Conservation (phyloP, 1,139 yeast genomes). For the Yamadazyma trypodendri region DNA sequence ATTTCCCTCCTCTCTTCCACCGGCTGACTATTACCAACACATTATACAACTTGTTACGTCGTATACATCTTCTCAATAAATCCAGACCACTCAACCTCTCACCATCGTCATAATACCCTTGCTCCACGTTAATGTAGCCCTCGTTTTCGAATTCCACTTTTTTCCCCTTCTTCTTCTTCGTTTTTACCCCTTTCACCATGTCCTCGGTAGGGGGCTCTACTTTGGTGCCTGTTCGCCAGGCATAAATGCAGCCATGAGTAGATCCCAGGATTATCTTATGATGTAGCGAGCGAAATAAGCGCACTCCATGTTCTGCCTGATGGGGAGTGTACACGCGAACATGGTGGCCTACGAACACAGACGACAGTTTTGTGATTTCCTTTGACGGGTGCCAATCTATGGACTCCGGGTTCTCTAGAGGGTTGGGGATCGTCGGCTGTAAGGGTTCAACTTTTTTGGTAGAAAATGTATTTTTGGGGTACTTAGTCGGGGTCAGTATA, state of each 20-base stretch:
- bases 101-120: constrained; percentile 62
- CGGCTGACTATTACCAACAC: constrained; percentile 62
- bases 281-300: constrained; percentile 31
- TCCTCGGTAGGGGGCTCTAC: background rate
- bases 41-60: constrained; percentile 46
- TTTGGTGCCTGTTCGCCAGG: constrained; percentile 55
- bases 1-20: constrained; percentile 72
- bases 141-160: constrained; percentile 2
- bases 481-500: too few relatives aligned
- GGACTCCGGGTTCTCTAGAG: background rate
- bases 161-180: constrained; percentile 2
- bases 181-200: background rate
- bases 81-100: constrained; percentile 66
- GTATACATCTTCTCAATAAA: constrained; percentile 48
- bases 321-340: constrained; percentile 30
- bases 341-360: constrained; percentile 62
- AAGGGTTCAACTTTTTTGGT: too few relatives aligned
- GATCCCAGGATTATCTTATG: constrained; percentile 51
- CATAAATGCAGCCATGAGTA: constrained; percentile 65
- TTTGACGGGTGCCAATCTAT: constrained; percentile 30
- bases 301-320: constrained; percentile 40
- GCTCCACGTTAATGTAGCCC: constrained; percentile 32
- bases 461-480: too few relatives aligned
- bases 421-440: too few relatives aligned
- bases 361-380: constrained; percentile 44